Conservation (phyloP, 805 yeast species). For the Priceomyces haplophilus region DNA sequence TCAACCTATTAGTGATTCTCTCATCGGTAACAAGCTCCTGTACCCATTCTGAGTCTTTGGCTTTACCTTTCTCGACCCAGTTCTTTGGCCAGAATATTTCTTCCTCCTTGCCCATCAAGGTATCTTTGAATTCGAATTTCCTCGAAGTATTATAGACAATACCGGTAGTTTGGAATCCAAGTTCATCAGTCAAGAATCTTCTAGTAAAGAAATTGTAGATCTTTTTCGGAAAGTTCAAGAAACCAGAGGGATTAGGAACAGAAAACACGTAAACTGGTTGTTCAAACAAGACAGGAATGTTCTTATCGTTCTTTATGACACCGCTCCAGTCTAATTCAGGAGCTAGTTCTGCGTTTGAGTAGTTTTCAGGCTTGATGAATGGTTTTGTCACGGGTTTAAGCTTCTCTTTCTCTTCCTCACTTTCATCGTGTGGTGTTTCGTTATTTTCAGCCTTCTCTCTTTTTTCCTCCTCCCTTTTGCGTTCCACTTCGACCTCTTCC, state of each 20-base stretch:
- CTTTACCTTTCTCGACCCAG: slow-evolving; percentile 78
- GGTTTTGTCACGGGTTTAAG: slow-evolving; percentile 55
- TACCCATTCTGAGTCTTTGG: slow-evolving; percentile 83
- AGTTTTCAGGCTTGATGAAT: slow-evolving; percentile 59
- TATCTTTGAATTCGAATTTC: slow-evolving; percentile 48
- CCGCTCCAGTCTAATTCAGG: slow-evolving; percentile 50
- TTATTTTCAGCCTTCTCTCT: slow-evolving; percentile 5
- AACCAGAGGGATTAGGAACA: slow-evolving; percentile 77
- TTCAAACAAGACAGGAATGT: slow-evolving; percentile 59
- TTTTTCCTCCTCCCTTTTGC: slow-evolving; percentile 11
- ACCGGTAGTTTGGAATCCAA: slow-evolving; percentile 53
- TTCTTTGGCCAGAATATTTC: slow-evolving; percentile 83
- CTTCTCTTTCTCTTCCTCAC: slow-evolving; percentile 13
- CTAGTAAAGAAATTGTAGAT: slow-evolving; percentile 74
- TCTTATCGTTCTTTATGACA: slow-evolving; percentile 27
- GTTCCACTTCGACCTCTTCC: slow-evolving; percentile 13
- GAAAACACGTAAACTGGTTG: slow-evolving; percentile 79
- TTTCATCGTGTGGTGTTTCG: not conserved
- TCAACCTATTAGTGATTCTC: slow-evolving; percentile 54
- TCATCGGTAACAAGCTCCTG: slow-evolving; percentile 69
- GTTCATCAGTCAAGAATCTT: slow-evolving; percentile 66
- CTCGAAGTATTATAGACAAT: slow-evolving; percentile 52
- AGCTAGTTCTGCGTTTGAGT: slow-evolving; percentile 52
- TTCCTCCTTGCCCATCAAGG: slow-evolving; percentile 50
- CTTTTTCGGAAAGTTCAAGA: slow-evolving; percentile 70